Evolutionary conservation across 331 rosid species (phyloP), one percentile per base, ranked within the genome.

Genomic region (Prunus yedoensis): DNA sequence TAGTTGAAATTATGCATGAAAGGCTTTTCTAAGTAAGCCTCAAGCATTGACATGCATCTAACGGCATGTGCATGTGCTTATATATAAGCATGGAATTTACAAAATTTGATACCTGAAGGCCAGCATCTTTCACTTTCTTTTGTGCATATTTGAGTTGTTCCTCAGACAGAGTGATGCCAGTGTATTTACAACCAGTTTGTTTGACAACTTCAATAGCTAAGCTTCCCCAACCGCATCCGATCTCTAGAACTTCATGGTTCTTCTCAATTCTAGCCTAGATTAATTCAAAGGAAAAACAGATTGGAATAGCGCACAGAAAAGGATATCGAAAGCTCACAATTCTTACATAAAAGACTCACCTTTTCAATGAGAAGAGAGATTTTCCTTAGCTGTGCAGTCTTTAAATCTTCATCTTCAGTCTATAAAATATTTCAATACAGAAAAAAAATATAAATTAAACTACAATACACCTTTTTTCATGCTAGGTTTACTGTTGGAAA

Each of bases 161-260:
- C 69, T 86, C 77, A 0, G 98, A 91, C 66, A 94, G 79, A 10
- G 97, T 94, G 77, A 94, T 87, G 68, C 98, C 97, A 3, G 95
- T 94, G 88, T 91, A 94, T 70, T 73, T 92, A 84, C 98, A 94
- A 25, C 96, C 91, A 1, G 96, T 91, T 87, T 28, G 82, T 73
- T 87, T 86, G 58, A 87, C 96, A 28, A 94, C 88, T 86, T 94
- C 93, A 38, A 94, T 87, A 43, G 97, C 98, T 85, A 94, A 86
- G 79, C 91, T 87, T 75, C 97, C 97, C 97, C 98, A 91, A 52
- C 98, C 98, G 3, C 93, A 86, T 56, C 98, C 96, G 16, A 94
- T 88, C 77, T 94, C 98, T 45, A 94, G 94, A 74, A 91, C 86
- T 74, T 89, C 91, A 89, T 91, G 98, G 43, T 86, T 85, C 80